Base-by-base conservation (phyloP, 2,329 filamentous ascomycete genomes). In the Colletotrichum eleusines region DNA sequence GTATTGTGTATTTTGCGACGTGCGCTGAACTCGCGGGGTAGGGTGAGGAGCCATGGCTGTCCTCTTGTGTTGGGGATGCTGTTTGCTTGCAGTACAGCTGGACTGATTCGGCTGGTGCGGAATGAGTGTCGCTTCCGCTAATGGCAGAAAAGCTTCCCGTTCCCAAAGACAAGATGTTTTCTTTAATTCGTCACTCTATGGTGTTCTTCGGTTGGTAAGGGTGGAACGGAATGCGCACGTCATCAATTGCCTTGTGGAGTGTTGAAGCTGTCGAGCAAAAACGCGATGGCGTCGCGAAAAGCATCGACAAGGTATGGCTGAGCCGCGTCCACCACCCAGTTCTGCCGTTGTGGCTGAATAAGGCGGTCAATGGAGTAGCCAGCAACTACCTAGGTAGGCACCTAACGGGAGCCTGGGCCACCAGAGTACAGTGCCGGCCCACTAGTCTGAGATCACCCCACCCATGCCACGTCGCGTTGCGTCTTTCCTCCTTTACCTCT, bases 1-100 rank as follows among this genome's bases (percentile, higher is more conserved):
- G 75, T 84, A 81, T 66, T 86, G 83, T 53, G 81, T 84, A 66
- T 85, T 86, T 76, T 86, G 83, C 66, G 81, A 80, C 31, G 84
- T 86, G 71, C 84, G 83, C 74, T 84, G 83, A 57, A 85, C 80
- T 69, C 84, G 79, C 50, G 83, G 83, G 54, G 71, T 73, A 16
- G 74, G 68, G 40, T 74, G 69, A 20, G 72, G 57, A n/a, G 75
- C 67, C 77, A 77, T 78, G 28, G 31, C 59, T 54, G 20, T 14
- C n/a, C 28, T 42, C 16, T 7, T 55, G 23, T 42, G 9, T 7
- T 59, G 33, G n/a, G 8, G 35, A 14, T 65, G 57, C 40, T 68
- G 60, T n/a, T 63, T 63, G 50, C 50, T 35, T 63, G 38, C 31
- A 31, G n/a, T 20, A 20, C 18, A 26, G 48, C 38, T 16, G 11